Percentiles rank a stretch among this genome's conserved stretches.
phyloP scores from a whole-genome alignment of 2,329 filamentous ascomycete species.

The Zasmidium cellare region DNA sequence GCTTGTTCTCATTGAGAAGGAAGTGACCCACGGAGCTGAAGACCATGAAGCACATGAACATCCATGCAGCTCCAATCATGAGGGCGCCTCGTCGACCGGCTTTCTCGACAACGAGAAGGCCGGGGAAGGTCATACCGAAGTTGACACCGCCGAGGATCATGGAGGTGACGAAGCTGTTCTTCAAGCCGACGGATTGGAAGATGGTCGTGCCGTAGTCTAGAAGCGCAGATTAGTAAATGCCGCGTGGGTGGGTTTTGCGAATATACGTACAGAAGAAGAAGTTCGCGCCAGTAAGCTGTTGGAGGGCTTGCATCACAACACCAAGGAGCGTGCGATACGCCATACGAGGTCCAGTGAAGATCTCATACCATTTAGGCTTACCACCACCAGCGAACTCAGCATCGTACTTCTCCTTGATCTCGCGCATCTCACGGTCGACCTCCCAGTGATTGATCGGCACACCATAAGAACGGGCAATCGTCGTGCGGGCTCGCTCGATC shows the following conservation, averaged over 20 bases:
- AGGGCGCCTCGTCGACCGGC: conserved; percentile 47
- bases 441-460: conserved; percentile 57
- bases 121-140: conserved; percentile 49
- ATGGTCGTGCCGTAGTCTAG: conserved; percentile 56
- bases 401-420: conserved; percentile 58
- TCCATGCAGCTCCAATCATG: conserved; percentile 48
- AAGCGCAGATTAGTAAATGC: conserved; percentile 36
- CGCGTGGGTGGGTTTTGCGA: not conserved
- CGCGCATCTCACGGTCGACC: conserved; percentile 53
- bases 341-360: conserved; percentile 67
- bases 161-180: conserved; percentile 47
- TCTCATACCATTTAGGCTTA: conserved; percentile 64
- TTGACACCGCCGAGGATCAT: conserved; percentile 52
- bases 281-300: conserved; percentile 69
- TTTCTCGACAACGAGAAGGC: conserved; percentile 49
- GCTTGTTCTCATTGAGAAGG: conserved; percentile 36
- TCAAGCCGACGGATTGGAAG: conserved; percentile 38
- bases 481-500: conserved; percentile 51
- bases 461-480: conserved; percentile 57
- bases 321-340: conserved; percentile 64
- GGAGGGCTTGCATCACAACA: conserved; percentile 62
- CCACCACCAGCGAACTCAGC: conserved; percentile 50
- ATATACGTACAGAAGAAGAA: conserved; percentile 48
- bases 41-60: conserved; percentile 61
- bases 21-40: conserved; percentile 51